Percentiles rank a stretch among this genome's conserved stretches.
phyloP scores from a whole-genome alignment of 306 rosid genomes.

The Dicorynia guianensis region DNA sequence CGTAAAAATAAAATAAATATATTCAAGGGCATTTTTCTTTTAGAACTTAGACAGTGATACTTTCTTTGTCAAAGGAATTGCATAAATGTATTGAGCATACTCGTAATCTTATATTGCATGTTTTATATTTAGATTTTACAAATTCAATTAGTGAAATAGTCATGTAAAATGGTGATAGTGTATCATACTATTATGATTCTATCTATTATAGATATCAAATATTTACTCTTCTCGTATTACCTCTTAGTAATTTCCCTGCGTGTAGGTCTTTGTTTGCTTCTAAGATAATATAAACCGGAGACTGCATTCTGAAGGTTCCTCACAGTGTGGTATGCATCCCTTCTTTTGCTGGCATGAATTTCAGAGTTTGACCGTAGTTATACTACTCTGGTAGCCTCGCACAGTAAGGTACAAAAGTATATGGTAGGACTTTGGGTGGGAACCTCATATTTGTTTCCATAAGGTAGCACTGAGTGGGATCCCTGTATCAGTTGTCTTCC shows the following conservation, averaged over 20 bases:
- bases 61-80: too few relatives aligned
- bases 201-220: background rate
- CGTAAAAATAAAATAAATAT: background rate
- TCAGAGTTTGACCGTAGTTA: background rate
- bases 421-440: too few relatives aligned
- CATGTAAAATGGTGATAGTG: background rate
- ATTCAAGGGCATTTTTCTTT: background rate
- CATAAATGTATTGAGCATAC: too few relatives aligned
- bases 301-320: conserved; percentile 77
- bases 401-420: too few relatives aligned
- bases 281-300: conserved; percentile 55
- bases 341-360: background rate
- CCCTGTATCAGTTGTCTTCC: conserved; percentile 77
- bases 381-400: conserved; percentile 1
- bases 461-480: conserved; percentile 65
- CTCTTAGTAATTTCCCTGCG: conserved; percentile 9
- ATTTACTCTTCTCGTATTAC: background rate
- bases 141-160: background rate
- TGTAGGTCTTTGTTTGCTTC: conserved; percentile 74
- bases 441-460: conserved; percentile 16
- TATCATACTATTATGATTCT: background rate
- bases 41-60: too few relatives aligned
- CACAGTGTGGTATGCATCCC: conserved; percentile 56
- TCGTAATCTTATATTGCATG: background rate
- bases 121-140: background rate